Evolutionary conservation across 768 basidiomycete genomes (phyloP).

Genomic region (Tubosaeta brunneosetosa): DNA sequence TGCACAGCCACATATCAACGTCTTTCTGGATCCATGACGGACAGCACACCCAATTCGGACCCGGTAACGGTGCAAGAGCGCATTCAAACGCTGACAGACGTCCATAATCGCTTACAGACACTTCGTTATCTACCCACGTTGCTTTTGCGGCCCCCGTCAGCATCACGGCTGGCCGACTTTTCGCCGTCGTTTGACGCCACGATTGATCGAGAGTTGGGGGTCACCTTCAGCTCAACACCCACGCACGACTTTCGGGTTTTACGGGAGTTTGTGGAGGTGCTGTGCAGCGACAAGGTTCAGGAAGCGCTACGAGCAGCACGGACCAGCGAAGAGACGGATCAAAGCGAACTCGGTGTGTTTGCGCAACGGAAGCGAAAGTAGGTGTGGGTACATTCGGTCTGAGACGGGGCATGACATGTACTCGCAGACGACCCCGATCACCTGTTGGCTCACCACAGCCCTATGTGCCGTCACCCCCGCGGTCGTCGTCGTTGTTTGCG

Average conservation of each 20-base stretch:
- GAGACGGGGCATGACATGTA: background rate
- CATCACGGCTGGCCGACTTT: conserved; percentile 21
- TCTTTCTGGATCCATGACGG: background rate
- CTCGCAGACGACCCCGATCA: conserved; percentile 44
- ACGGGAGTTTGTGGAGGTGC: conserved; percentile 42
- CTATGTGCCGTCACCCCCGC: conserved; percentile 41
- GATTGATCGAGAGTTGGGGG: conserved; percentile 27
- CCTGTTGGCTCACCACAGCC: conserved; percentile 58
- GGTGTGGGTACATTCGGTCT: conserved; percentile 13
- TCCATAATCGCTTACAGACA: conserved; percentile 40
- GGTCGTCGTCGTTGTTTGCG: conserved; percentile 40
- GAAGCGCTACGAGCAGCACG: conserved; percentile 51
- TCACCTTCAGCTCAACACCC: conserved; percentile 25
- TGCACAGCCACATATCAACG: conserved; percentile 16
- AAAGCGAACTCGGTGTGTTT: conserved; percentile 42
- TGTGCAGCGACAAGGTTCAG: conserved; percentile 52
- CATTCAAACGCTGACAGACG: conserved; percentile 44
- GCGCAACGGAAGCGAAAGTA: conserved; percentile 56
- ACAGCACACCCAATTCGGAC: conserved; percentile 2
- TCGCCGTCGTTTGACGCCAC: conserved; percentile 25
- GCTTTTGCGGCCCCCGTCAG: conserved; percentile 38
- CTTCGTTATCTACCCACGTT: conserved; percentile 44
- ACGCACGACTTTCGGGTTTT: conserved; percentile 44
- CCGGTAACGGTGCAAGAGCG: conserved; percentile 33
- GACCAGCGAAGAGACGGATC: conserved; percentile 52